Base-by-base conservation (phyloP, 2,329 filamentous ascomycete species). In the Sclerotinia trifoliorum region DNA sequence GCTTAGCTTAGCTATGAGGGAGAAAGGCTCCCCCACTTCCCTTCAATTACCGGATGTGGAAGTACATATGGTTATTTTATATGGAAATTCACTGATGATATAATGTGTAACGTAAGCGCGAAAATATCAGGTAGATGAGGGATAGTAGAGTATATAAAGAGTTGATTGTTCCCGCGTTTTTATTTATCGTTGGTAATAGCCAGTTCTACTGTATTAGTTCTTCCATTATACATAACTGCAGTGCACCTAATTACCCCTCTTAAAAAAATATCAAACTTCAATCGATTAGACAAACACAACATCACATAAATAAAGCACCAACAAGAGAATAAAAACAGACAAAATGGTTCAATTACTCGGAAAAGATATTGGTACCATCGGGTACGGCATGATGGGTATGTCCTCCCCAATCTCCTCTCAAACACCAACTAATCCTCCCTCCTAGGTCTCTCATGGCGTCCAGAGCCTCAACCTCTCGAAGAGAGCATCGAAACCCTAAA, bases 401-500 rank as follows among this genome's bases (percentile, higher is more conserved):
- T 56, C 19, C 19, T 21, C 6, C 2, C 3, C 35, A 8, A 62
- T 55, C n/a, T 24, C 58, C 46, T 5, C n/a, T 19, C 35, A 15
- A 26, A 44, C 24, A 42, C 26, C 6, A 44, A 55, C 58, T 67
- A 62, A 69, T 32, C 56, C 49, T 56, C n/a, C 8, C 42, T 32
- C 21, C 44, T 32, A 74, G 77, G 78, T 52, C 72, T 79, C 52
- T 79, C 78, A 35, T 78, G 76, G 77, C 73, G 77, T 7, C 67
- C 70, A 26, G 35, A 71, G 1, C 72, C 72, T 21, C 76, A 78
- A 13, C 76, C 83, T 2, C 75, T 83, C 19, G 82, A 85, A 46
- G 78, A 84, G 70, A 80, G 83, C 49, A 82, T 88, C 70, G 82
- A 82, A 55, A 83, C 85, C 15, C 81, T 90, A 78, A 83, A 84